Percentiles rank a stretch among this genome's conserved stretches.
These are phyloP conservation scores for Apiospora rasikravindrae DNA, from an alignment of 2,329 filamentous ascomycete genomes.

Conservation along the genomic window DNA sequence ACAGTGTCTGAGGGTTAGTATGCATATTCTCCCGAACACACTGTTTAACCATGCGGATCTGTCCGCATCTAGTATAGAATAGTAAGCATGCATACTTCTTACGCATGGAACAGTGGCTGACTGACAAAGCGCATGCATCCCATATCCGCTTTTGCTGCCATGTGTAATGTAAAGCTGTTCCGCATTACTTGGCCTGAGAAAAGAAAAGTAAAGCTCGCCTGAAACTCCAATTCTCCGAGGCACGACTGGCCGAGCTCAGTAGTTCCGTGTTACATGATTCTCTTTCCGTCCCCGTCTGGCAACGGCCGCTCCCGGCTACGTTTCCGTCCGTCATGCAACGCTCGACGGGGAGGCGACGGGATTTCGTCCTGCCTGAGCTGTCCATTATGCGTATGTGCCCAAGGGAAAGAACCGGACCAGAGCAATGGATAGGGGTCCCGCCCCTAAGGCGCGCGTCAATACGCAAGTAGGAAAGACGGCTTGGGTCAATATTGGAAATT, in stretches of 20 bases:
- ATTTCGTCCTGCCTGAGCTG: not conserved
- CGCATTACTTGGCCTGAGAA: not conserved
- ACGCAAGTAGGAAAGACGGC: not conserved
- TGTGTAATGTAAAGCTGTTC: not conserved
- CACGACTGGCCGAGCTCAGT: not conserved
- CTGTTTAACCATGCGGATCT: not conserved
- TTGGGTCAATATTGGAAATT: not conserved
- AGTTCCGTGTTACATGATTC: not conserved
- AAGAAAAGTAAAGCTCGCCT: not conserved
- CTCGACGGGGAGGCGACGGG: not conserved
- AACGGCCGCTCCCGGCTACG: not conserved
- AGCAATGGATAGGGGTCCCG: not conserved
- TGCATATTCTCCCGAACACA: not conserved
- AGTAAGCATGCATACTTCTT: not conserved
- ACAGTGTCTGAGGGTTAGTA: not conserved
- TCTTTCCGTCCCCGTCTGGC: not conserved
- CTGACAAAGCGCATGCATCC: not conserved
- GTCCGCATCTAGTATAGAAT: not conserved
- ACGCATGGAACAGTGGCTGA: not conserved
- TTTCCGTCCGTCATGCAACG: not conserved
- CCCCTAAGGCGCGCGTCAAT: not conserved
- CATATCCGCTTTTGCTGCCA: constrained; percentile 6
- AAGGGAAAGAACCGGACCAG: not conserved
- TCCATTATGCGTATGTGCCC: not conserved
- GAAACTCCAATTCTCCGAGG: not conserved